Base-by-base conservation (phyloP, 78 protist species). In the Dictyostelium firmibasis region DNA sequence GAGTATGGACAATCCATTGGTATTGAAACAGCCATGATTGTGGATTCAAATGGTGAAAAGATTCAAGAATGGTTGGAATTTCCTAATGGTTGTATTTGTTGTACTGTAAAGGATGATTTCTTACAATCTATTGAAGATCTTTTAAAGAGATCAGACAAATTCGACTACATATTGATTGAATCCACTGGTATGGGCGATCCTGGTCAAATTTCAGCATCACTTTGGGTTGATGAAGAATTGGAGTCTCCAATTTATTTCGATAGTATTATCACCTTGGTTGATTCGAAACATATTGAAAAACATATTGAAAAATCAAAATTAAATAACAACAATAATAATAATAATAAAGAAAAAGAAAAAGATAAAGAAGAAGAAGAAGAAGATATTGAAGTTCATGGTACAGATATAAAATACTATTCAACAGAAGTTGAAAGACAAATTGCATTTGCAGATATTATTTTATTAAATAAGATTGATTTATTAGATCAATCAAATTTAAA, bases 61-160 rank as follows among this genome's bases (percentile, higher is more conserved):
- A 94, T 92, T 27, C 87, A 91, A 27, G 98, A 97, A 77, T 64
- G 95, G 83, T 60, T 94, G 81, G 98, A 97, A 85, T 77, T 97
- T 38, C 86, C 91, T 57, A 97, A 97, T 89, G 98, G 98, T 2
- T 97, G 98, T 75, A 76, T 97, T 29, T 97, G 98, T 84, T 97
- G 98, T 88, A 86, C 98, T 23, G 92, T 79, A 33, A 86, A 93
- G 16, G 97, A 94, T 31, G 94, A 94, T 62, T 86, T 94, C 72
- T n/a, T 88, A 25, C 64, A 76, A 27, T 84, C 97, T 0, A 81
- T 94, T 16, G 97, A 94, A 60, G 86, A 88, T 35, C 41, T 94
- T 6, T 41, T 94, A 47, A 57, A 79, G 41, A 92, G 47, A 41
- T 50, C 67, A 16, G 64, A 44, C n/a, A 25, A 91, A 78, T 83